These are phyloP conservation scores for Fomitopsis palustris DNA, from an alignment of 1,284 basidiomycete genomes.

Conservation along the genomic window DNA sequence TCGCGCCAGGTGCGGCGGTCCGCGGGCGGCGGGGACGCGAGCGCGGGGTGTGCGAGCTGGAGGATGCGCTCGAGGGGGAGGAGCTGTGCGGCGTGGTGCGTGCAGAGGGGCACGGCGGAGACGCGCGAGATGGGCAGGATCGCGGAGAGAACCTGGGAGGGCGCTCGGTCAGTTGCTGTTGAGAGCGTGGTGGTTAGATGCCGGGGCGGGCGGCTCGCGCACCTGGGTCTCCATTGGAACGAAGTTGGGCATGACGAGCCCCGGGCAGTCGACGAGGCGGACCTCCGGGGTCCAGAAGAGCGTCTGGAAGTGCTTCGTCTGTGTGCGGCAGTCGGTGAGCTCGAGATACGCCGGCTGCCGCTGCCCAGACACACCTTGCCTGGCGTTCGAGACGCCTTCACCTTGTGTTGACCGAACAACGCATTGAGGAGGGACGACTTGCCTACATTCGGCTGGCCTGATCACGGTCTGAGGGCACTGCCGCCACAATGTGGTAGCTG, in stretches of 20 bases:
- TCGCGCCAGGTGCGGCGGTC: constrained; percentile 75
- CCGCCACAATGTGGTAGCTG: neutral
- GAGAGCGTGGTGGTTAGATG: neutral
- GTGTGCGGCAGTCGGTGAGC: constrained; percentile 1
- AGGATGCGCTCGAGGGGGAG: constrained; percentile 79
- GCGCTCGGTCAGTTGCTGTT: neutral
- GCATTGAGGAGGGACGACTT: constrained; percentile 92
- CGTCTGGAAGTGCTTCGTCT: constrained; percentile 95
- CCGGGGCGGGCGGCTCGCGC: neutral
- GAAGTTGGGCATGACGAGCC: constrained; percentile 78
- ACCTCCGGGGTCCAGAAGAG: constrained; percentile 83
- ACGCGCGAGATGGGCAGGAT: constrained; percentile 89
- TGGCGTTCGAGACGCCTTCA: constrained; percentile 85
- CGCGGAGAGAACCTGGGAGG: constrained; percentile 62
- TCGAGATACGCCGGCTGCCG: neutral
- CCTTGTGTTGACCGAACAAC: constrained; percentile 78
- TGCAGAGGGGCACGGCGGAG: constrained; percentile 75
- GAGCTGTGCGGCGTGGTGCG: constrained; percentile 63
- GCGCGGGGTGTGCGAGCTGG: constrained; percentile 50
- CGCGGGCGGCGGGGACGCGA: constrained; percentile 33
- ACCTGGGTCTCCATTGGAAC: constrained; percentile 81
- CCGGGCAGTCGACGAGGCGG: constrained; percentile 83
- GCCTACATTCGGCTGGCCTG: constrained; percentile 91
- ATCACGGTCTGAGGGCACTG: neutral
- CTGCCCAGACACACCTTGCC: constrained; percentile 63